A percentile compares a stretch with the other conserved stretches of the same genome.
These are phyloP conservation scores for Wallemia ichthyophaga DNA, from an alignment of 1,284 basidiomycete species.

Conservation along the genomic window DNA sequence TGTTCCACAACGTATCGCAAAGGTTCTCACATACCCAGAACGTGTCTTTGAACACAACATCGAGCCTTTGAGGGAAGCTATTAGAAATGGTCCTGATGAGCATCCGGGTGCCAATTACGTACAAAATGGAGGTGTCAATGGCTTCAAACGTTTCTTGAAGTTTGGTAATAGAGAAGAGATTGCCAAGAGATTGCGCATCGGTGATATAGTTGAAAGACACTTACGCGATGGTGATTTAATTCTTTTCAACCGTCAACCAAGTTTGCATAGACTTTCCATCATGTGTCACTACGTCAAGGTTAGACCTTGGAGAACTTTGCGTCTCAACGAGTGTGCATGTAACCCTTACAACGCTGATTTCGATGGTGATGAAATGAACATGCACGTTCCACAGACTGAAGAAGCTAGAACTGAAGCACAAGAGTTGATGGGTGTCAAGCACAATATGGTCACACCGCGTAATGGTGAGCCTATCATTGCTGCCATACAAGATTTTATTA, in stretches of 20 bases:
- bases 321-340: slow-evolving; percentile 96
- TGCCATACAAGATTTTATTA: slow-evolving; percentile 95
- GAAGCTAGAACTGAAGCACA: slow-evolving; percentile 93
- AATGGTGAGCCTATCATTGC: slow-evolving; percentile 97
- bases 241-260: slow-evolving; percentile 94
- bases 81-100: slow-evolving; percentile 64
- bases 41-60: slow-evolving; percentile 83
- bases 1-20: slow-evolving; percentile 82
- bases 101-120: slow-evolving; percentile 95
- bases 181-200: slow-evolving; percentile 46
- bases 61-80: slow-evolving; percentile 37
- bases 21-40: slow-evolving; percentile 86
- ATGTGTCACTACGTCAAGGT: slow-evolving; percentile 96
- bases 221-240: slow-evolving; percentile 87
- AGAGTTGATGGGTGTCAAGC: slow-evolving; percentile 90
- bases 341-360: slow-evolving; percentile 99
- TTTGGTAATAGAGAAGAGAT: slow-evolving; percentile 41
- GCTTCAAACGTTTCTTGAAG: slow-evolving; percentile 56
- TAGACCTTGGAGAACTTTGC: slow-evolving; percentile 87
- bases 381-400: slow-evolving; percentile 96
- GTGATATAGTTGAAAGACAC: slow-evolving; percentile 79
- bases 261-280: slow-evolving; percentile 91
- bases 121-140: slow-evolving; percentile 24
- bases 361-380: slow-evolving; percentile 99
- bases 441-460: slow-evolving; percentile 85